These are phyloP conservation scores for Panus rudis DNA, from an alignment of 768 basidiomycete genomes.

Conservation along the genomic window DNA sequence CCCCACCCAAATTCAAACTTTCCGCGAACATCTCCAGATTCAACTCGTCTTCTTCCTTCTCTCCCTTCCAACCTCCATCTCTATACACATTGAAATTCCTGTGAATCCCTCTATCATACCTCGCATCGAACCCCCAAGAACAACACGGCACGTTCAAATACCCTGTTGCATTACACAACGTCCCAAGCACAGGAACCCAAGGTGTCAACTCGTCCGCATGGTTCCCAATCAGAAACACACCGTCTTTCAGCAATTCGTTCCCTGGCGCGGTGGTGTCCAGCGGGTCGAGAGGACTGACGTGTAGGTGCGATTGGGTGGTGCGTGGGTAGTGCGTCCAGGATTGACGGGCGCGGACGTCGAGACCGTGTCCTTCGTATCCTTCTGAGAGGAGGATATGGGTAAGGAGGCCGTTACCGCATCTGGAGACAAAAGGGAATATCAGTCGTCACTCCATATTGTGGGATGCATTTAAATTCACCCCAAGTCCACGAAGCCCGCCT, in stretches of 20 bases:
- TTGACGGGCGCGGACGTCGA: conserved; percentile 78
- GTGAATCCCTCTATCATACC: conserved; percentile 47
- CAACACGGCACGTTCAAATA: conserved; percentile 90
- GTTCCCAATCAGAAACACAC: conserved; percentile 82
- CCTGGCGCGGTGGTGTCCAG: conserved; percentile 14
- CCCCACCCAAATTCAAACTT: conserved; percentile 52
- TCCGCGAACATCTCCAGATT: conserved; percentile 25
- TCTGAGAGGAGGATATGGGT: conserved; percentile 81
- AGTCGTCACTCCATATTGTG: background rate
- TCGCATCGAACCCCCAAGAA: conserved; percentile 70
- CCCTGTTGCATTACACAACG: conserved; percentile 50
- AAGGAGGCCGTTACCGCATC: conserved; percentile 89
- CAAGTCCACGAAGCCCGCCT: conserved; percentile 83
- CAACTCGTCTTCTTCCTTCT: too few relatives aligned
- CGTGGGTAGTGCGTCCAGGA: conserved; percentile 80
- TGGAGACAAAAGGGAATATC: conserved; percentile 21
- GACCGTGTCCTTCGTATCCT: conserved; percentile 78
- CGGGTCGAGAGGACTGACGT: conserved; percentile 70
- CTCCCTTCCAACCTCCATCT: too few relatives aligned
- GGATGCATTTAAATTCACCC: conserved; percentile 43
- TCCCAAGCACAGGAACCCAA: conserved; percentile 82
- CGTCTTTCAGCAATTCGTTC: conserved; percentile 28
- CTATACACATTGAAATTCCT: conserved; percentile 14
- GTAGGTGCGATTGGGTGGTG: conserved; percentile 51
- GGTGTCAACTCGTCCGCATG: conserved; percentile 97